Percentiles rank a stretch among this genome's conserved stretches.
These are phyloP conservation scores for Rhazya stricta DNA, from an alignment of 257 asterid species.

Conservation along the genomic window DNA sequence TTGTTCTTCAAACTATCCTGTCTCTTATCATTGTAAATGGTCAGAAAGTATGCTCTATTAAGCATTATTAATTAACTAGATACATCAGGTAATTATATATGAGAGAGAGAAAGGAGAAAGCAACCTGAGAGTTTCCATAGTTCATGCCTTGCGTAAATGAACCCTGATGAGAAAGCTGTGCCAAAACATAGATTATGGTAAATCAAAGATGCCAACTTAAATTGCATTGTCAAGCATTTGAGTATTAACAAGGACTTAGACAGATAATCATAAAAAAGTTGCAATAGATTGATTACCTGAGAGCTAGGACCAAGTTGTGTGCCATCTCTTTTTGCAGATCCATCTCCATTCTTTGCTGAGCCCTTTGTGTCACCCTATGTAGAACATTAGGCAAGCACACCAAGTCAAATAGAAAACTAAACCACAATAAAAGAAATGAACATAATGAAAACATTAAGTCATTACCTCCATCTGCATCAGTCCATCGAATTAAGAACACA, in stretches of 20 bases:
- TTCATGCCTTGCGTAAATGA: conserved; percentile 70
- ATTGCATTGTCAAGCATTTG: neutral
- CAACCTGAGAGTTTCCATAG: conserved; percentile 71
- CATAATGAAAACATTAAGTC: conserved; percentile 7
- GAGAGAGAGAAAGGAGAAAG: conserved; percentile 9
- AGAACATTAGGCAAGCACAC: conserved; percentile 13
- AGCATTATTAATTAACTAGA: neutral
- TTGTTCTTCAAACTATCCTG: neutral
- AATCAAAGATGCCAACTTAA: conserved; percentile 1
- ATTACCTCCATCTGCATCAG: conserved; percentile 78
- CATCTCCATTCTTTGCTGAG: conserved; percentile 63
- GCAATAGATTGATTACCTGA: conserved; percentile 36
- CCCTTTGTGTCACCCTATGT: conserved; percentile 85
- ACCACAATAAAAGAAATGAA: neutral
- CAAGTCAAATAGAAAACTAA: neutral
- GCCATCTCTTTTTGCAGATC: conserved; percentile 67
- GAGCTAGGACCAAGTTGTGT: conserved; percentile 40
- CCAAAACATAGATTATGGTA: conserved; percentile 1
- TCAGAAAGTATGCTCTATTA: neutral
- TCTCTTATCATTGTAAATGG: neutral
- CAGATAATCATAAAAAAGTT: neutral
- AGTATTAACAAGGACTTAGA: neutral
- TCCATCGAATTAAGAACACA: conserved; percentile 23
- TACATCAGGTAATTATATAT: conserved; percentile 8
- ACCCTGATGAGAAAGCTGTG: conserved; percentile 64